Base-by-base conservation (phyloP, 306 rosid genomes). In the Echinosophora koreensis region DNA sequence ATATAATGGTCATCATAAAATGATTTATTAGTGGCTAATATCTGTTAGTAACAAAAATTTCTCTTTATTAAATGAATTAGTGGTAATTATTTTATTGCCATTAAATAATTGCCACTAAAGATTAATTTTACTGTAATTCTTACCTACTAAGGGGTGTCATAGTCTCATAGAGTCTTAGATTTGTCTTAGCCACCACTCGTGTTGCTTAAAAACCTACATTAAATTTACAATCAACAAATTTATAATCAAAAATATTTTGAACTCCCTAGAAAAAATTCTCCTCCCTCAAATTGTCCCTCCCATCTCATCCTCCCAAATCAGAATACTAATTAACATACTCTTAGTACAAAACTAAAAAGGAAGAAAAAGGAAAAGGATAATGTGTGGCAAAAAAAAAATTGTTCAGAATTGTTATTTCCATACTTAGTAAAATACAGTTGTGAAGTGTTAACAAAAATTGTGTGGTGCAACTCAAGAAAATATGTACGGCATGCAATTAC, bases 251-350 rank as follows among this genome's bases (percentile, higher is more conserved):
- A 8, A 39, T 39, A 39, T 6, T 39, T 27, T 50, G 2, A 71
- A 32, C 18, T 49, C 77, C 80, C 84, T 56, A 27, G n/a, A 74
- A 59, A 74, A 59, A 39, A 6, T 76, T 73, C 69, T 73, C 8
- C 22, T 74, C 76, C 84, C 84, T 37, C 54, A 37, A 1, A 74
- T 47, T 81, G 41, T 16, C 11, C 66, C 42, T 39, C 42, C 15
- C 17, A 39, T 22, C 41, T 74, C 65, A 56, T 59, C 72, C 84
- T 55, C 67, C 69, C 66, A 51, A 38, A 7, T 47, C 9, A 58
- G 3, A 42, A 54, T 30, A 54, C 10, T 9, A n/a, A n/a, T n/a
- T n/a, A 30, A 50, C 52, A 22, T 5, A 32, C 38, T 17, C 38
- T n/a, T 0, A 22, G 8, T 34, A 11, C 27, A 32, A 66, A 30